Base-by-base conservation (phyloP, 2,329 filamentous ascomycete genomes). In the Lachnellula suecica region DNA sequence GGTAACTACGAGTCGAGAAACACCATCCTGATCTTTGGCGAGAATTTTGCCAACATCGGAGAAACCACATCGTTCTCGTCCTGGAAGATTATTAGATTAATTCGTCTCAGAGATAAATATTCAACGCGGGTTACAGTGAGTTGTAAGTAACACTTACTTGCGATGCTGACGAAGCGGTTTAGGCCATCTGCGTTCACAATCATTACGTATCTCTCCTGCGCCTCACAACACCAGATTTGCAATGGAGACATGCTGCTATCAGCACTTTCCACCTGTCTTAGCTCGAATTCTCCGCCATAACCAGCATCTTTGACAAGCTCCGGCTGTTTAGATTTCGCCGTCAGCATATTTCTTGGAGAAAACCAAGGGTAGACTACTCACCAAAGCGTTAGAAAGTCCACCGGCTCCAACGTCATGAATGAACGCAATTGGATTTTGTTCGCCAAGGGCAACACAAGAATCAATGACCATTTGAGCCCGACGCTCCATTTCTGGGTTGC, bases 391-490 rank as follows among this genome's bases (percentile, higher is more conserved):
- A 29, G 88, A 91, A 27, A 92, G 75, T 54, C 94, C 94, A 65
- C 94, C 94, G 46, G 94, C 94, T 57, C 94, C 94, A 42, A 99
- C 94, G 67, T 99, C 94, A 69, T 99, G 94, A 59, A 99, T 97
- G 74, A 97, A 93, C 51, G 90, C 87, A 61, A 99, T 97, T 0
- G 94, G 94, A 67, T 88, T 97, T 58, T 91, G 78, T 4, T 85
- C 76, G 15, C 92, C 93, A 63, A 97, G 81, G 3, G 90, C 87
- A 24, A 89, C 85, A 69, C 94, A 99, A 4, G 91, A 87, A 71
- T 97, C 94, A 72, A 99, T 99, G 59, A 99, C 94, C 82, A 97
- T 96, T 73, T 99, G 94, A 2, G 93, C 94, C 63, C 94, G 83
- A 57, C 94, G 82, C 72, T 99, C 91, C 71, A 97, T 93, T 73